Conservation (phyloP, 495 filamentous ascomycete species). For the Cercophora newfieldiana region DNA sequence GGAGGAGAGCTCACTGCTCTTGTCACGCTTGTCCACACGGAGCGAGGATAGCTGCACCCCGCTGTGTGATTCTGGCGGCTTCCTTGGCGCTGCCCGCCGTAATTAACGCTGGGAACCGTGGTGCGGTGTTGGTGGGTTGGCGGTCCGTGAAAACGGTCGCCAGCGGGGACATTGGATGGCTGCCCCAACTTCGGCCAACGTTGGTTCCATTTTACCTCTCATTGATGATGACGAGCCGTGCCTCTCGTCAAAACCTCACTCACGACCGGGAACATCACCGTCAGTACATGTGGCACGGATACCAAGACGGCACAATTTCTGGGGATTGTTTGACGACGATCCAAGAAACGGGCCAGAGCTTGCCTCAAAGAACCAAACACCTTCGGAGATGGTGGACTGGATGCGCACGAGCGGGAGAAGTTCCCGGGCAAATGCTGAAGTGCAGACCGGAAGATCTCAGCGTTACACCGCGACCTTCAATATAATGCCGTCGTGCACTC, state of each 20-base stretch:
- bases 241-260: not conserved
- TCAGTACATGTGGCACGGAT: slow-evolving; percentile 11
- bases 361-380: not conserved
- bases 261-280: not conserved
- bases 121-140: not conserved
- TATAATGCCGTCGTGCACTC: slow-evolving; percentile 14
- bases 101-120: not conserved
- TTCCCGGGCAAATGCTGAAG: slow-evolving; percentile 11
- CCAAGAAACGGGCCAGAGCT: slow-evolving; percentile 2
- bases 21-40: not conserved
- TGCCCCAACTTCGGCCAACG: not conserved
- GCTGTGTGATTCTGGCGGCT: slow-evolving; percentile 1
- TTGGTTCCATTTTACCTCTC: not conserved
- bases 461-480: slow-evolving; percentile 11
- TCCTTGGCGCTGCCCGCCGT: slow-evolving; percentile 3
- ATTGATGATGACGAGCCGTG: not conserved
- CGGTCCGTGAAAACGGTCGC: slow-evolving; percentile 15
- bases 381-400: not conserved
- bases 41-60: slow-evolving; percentile 16
- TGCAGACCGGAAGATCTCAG: slow-evolving; percentile 16
- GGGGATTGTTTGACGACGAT: not conserved
- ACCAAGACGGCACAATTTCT: slow-evolving; percentile 6
- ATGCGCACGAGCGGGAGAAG: slow-evolving; percentile 8
- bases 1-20: not conserved
- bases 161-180: not conserved